Evolutionary conservation across 1,139 yeast species (phyloP), one percentile per base, ranked within the genome.

Genomic region (Scheffersomyces titani): DNA sequence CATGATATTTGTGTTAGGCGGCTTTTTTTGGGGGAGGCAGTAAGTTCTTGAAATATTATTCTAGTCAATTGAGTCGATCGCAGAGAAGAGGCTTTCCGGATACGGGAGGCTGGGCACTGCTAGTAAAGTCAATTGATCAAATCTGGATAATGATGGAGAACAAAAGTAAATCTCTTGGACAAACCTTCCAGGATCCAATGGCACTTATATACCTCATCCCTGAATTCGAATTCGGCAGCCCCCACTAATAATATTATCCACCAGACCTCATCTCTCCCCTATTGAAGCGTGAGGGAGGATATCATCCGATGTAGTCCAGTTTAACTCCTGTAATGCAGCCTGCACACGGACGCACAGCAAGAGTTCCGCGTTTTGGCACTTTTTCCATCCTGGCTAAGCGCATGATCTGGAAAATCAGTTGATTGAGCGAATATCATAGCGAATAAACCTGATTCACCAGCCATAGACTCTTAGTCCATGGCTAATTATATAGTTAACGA

Each of bases 1-100:
- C 80, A 75, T 76, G n/a, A 30, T 30, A 30, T 13, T 30, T 30
- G 40, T 30, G 16, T 30, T 30, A 30, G 40, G 40, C 40, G 40
- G 40, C 40, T 30, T 30, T 30, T 30, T 30, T 30, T 2, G 40
- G 40, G 40, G 16, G 11, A 11, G 40, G 40, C 40, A 30, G 40
- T 11, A 30, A 30, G 16, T 7, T 30, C 40, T 30, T 30, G 40
- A 30, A 30, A 30, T 30, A 30, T 30, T 30, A 30, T 30, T 30
- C 40, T 2, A 30, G 40, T 30, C 40, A 30, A 30, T 30, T 30
- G 40, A 30, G 40, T 30, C 40, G 40, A 30, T 30, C 40, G 9
- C 40, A 30, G 40, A 30, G 40, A 11, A 30, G 40, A 9, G 40
- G 40, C 16, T 30, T 30, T 30, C 40, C 40, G 40, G 40, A 30